Conservation (phyloP, 106 monocot species). For the Ottelia alismoides region DNA sequence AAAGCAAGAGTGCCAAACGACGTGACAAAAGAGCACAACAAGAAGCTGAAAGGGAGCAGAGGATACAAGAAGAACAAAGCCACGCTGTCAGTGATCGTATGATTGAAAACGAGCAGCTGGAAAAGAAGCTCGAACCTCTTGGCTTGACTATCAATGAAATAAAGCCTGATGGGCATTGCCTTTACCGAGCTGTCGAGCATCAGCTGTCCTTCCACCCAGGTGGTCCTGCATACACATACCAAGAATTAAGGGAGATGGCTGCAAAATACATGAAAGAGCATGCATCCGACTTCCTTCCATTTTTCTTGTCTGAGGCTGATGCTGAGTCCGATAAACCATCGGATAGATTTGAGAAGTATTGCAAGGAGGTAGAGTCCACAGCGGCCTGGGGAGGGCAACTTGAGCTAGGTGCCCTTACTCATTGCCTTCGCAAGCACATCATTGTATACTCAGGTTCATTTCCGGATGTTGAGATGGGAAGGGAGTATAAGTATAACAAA, state of each 20-base stretch:
- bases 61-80: constrained; percentile 52
- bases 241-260: too few relatives aligned
- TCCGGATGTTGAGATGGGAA: too few relatives aligned
- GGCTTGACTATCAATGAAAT: too few relatives aligned
- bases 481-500: too few relatives aligned
- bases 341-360: too few relatives aligned
- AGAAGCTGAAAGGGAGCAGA: constrained; percentile 48
- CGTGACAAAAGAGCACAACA: constrained; percentile 40
- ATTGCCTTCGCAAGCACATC: too few relatives aligned
- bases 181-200: constrained; percentile 51
- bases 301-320: constrained; percentile 35
- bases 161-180: too few relatives aligned
- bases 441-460: too few relatives aligned
- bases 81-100: too few relatives aligned
- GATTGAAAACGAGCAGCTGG: constrained; percentile 38
- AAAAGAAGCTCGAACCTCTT: constrained; percentile 46
- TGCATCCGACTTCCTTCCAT: constrained; percentile 36
- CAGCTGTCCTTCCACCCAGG: constrained; percentile 25
- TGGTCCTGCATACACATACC: constrained; percentile 11
- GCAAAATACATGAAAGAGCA: constrained; percentile 42
- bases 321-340: constrained; percentile 22
- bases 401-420: too few relatives aligned
- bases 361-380: too few relatives aligned
- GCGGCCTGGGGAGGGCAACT: too few relatives aligned
- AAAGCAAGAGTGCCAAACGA: constrained; percentile 30